Base-by-base conservation (phyloP, 352 stramenopile genomes). In the Pythium sukuiense region DNA sequence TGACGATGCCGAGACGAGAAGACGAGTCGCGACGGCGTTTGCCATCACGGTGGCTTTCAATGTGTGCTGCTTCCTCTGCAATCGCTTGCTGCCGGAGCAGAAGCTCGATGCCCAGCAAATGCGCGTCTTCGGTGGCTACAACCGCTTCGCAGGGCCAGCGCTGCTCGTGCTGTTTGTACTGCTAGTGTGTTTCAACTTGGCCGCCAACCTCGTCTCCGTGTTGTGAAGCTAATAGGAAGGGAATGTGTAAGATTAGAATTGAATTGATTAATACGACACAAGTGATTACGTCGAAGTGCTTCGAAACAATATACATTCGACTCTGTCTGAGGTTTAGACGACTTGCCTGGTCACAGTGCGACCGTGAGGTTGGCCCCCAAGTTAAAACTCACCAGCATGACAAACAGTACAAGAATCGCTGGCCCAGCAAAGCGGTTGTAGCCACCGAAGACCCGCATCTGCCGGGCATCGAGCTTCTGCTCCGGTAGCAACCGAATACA, bases 51-150 rank as follows among this genome's bases (percentile, higher is more conserved):
- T 59, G 14, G 48, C 24, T 3, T 49, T 73, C 43, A 69, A 69
- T 9, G 20, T 65, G 27, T 37, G 59, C 9, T 53, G 27, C 24
- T 26, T 61, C 8, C 11, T 65, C 2, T 14, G n/a, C 6, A 55
- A 74, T 13, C 35, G 24, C 12, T 13, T 72, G 54, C 53, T 80
- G 20, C 73, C 73, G 18, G 39, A 67, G 26, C 73, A 80, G 61
- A 80, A 80, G 27, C 62, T 80, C 18, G 73, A 80, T 41, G 73
- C 73, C 5, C 73, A 80, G 62, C 73, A 77, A 29, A 37, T 70
- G 41, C 73, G 67, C 4, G 71, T 55, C 7, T 80, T 74, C 43
- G 73, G 73, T n/a, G 73, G 73, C 7, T 89, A 84, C 68, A 86
- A 76, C 6, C 59, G 74, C 29, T 62, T 48, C 30, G 78, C 78